Evolutionary conservation across 2,329 filamentous ascomycete genomes (phyloP), one percentile per base, ranked within the genome.

Genomic region (Hypoxylon sp.): DNA sequence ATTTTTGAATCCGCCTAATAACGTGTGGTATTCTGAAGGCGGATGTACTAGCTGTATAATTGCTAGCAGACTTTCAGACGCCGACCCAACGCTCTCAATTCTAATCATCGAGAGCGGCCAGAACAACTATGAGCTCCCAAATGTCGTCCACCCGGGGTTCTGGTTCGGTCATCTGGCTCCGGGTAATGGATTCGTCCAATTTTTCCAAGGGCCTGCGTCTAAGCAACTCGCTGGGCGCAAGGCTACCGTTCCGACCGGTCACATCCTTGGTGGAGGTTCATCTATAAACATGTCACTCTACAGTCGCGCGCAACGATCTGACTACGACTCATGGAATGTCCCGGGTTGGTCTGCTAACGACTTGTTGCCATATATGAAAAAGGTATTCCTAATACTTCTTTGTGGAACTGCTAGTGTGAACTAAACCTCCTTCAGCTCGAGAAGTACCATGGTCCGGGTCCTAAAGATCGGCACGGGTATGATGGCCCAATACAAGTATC

Each of bases 401-500:
- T 3, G 75, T 48, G 53, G 5, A 11, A 37, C 48, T 4, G 26
- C 14, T 22, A 10, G 5, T 26, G 14, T 8, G n/a, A 50, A 47
- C 31, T 3, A 77, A 57, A 14, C n/a, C 6, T 5, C 17, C 83
- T 22, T 37, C 55, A 83, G 82, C 76, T 88, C 10, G 88, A 90
- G 76, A 90, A 86, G 0, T 90, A 86, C 61, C 83, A 87, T 68
- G 83, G 84, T 4, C 74, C 79, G 29, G 84, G 81, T 57, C 74
- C 81, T 5, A 75, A 80, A 52, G 78, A 79, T 5, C 67, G 80
- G 1, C 88, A 91, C 70, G 88, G 88, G 11, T 75, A 80, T 42
- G 76, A 83, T 24, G 88, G 89, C 0, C 88, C 88, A 0, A 81
- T 90, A 10, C 79, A 87, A 29, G 76, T 91, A 26, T 87, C 86